A percentile compares a stretch with the other conserved stretches of the same genome.
Evolutionary conservation across 495 filamentous ascomycete species (phyloP).

Genomic region (Jackrogersella multiformis): DNA sequence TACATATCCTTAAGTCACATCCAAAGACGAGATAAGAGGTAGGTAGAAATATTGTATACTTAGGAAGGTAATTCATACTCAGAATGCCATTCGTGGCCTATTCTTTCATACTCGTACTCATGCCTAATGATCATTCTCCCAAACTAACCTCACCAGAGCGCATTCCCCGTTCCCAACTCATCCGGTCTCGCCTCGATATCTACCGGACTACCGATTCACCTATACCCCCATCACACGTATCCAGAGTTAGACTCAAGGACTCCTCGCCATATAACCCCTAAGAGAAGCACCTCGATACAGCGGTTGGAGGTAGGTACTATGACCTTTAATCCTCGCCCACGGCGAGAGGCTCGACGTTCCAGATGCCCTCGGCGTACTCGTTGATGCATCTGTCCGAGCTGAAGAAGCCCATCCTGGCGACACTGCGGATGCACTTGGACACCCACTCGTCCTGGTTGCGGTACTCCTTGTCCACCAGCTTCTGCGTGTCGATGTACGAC

Average conservation of each 20-base stretch:
- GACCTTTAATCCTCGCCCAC: slow-evolving; percentile 37
- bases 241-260: background rate
- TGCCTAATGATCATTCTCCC: no score
- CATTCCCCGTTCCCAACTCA: background rate
- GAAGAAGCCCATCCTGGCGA: slow-evolving; percentile 97
- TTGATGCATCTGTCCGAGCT: slow-evolving; percentile 94
- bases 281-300: background rate
- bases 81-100: slow-evolving; percentile 14
- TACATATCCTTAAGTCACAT: no score
- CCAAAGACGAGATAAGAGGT: no score
- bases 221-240: background rate
- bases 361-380: slow-evolving; percentile 97
- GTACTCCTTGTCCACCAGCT: slow-evolving; percentile 89
- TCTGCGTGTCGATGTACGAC: slow-evolving; percentile 89
- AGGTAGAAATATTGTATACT: no score
- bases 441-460: slow-evolving; percentile 91
- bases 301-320: background rate
- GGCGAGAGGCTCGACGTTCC: slow-evolving; percentile 86
- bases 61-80: slow-evolving; percentile 1
- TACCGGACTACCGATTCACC: background rate
- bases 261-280: background rate
- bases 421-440: slow-evolving; percentile 85
- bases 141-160: background rate
- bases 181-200: background rate
- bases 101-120: slow-evolving; percentile 9